Evolutionary conservation across 1,139 yeast genomes (phyloP).

Genomic region (Taiozyma sp.): DNA sequence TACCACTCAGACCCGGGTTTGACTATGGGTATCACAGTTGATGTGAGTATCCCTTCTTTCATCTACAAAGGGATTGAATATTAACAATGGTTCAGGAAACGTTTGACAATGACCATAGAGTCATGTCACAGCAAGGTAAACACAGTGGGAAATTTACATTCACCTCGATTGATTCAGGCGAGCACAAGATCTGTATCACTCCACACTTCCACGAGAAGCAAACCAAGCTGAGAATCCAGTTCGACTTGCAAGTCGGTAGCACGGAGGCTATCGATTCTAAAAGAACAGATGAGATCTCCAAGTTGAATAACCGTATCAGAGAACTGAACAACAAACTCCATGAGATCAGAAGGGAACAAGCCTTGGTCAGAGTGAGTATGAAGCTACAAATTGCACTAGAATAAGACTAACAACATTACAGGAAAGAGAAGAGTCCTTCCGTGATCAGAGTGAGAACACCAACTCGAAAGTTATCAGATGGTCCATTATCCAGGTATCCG

Average conservation of each 20-base stretch:
- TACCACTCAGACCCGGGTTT: constrained; percentile 32
- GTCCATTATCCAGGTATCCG: constrained; percentile 46
- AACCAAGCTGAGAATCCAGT: constrained; percentile 35
- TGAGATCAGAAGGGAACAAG: constrained; percentile 48
- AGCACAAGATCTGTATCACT: constrained; percentile 54
- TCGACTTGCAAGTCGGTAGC: constrained; percentile 47
- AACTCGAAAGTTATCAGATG: constrained; percentile 48
- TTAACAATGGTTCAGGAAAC: constrained; percentile 32
- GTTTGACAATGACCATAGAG: constrained; percentile 51
- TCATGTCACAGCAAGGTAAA: constrained; percentile 47
- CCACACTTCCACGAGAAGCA: constrained; percentile 42
- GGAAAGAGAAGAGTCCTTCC: constrained; percentile 45
- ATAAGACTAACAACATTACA: constrained; percentile 21
- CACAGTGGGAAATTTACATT: constrained; percentile 54
- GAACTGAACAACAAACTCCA: constrained; percentile 40
- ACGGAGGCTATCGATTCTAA: constrained; percentile 40
- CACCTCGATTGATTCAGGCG: constrained; percentile 56
- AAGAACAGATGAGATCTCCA: constrained; percentile 37
- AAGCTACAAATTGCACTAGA: not conserved
- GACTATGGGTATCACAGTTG: constrained; percentile 39
- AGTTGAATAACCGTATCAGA: constrained; percentile 37
- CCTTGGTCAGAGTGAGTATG: constrained; percentile 34
- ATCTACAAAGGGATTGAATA: not conserved
- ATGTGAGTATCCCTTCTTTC: constrained; percentile 29
- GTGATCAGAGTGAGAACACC: constrained; percentile 49